A percentile compares a stretch with the other conserved stretches of the same genome.
Evolutionary conservation across 495 filamentous ascomycete genomes (phyloP).

Genomic region (Lepidopterella palustris): DNA sequence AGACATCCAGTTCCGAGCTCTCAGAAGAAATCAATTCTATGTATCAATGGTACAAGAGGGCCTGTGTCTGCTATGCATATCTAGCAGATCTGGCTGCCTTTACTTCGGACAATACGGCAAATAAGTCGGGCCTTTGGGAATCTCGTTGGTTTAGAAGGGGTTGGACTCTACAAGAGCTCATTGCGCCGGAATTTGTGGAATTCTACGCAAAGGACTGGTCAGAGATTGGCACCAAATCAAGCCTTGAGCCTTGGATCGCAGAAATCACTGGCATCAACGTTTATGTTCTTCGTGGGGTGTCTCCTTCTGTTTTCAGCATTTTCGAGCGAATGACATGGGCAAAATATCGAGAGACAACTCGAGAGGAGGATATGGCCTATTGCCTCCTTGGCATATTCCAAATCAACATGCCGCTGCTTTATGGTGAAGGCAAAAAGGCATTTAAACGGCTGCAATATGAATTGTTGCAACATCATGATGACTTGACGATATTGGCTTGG

Average conservation of each 20-base stretch:
- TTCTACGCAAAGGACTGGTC: constrained; percentile 6
- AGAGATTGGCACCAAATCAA: neutral
- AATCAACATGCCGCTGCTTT: constrained; percentile 7
- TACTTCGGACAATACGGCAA: neutral
- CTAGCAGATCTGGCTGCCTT: neutral
- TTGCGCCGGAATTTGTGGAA: neutral
- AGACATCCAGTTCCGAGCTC: neutral
- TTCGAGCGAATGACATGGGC: constrained; percentile 8
- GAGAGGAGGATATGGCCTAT: constrained; percentile 8
- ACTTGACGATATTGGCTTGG: too few species aligned
- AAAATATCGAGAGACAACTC: neutral
- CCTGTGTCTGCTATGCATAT: constrained; percentile 3
- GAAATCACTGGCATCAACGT: neutral
- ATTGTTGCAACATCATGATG: too few species aligned
- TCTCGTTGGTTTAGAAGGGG: neutral
- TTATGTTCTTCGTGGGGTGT: neutral
- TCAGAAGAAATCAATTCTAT: neutral
- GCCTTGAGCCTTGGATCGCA: neutral
- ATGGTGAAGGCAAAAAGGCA: constrained; percentile 5
- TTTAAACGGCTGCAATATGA: constrained; percentile 2
- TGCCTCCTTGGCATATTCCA: constrained; percentile 2
- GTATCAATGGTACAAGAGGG: neutral
- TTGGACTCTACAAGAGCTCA: too few species aligned
- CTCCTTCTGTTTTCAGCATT: neutral
- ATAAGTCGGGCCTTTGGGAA: neutral